Conservation (phyloP, 305 asterid species). For the Fraxinus angustifolia region DNA sequence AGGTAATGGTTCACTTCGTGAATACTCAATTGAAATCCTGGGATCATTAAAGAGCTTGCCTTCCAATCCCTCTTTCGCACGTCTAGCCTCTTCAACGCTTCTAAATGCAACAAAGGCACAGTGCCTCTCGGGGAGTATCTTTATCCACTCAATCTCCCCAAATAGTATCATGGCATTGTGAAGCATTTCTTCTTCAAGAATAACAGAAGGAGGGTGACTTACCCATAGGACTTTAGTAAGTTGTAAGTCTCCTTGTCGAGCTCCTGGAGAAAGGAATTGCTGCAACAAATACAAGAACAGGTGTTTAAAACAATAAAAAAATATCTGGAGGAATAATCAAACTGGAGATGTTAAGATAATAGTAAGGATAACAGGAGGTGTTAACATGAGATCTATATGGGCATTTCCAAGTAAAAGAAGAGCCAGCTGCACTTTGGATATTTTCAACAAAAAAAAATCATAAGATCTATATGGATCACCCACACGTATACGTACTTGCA, state of each 20-base stretch:
- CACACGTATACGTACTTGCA: neutral
- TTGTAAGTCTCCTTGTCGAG: slow-evolving; percentile 49
- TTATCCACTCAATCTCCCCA: slow-evolving; percentile 92
- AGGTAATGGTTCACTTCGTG: slow-evolving; percentile 50
- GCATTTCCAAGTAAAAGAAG: neutral
- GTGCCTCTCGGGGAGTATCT: slow-evolving; percentile 63
- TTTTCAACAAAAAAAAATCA: neutral
- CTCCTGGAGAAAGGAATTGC: slow-evolving; percentile 52
- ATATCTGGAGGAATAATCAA: neutral
- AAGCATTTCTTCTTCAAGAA: slow-evolving; percentile 86
- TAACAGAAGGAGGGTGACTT: slow-evolving; percentile 73
- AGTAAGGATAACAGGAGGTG: neutral
- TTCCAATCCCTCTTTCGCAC: slow-evolving; percentile 94
- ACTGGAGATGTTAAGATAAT: neutral
- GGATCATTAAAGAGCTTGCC: slow-evolving; percentile 93
- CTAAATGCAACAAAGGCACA: slow-evolving; percentile 85
- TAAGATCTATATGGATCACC: slow-evolving; percentile 17
- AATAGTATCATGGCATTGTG: slow-evolving; percentile 93
- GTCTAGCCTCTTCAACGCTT: slow-evolving; percentile 91
- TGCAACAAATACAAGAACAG: slow-evolving; percentile 33
- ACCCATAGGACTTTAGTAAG: slow-evolving; percentile 72
- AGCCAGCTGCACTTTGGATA: neutral
- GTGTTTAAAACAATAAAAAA: neutral
- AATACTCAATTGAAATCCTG: slow-evolving; percentile 72
- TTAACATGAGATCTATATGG: slow-evolving; percentile 5